A percentile compares a stretch with the other conserved stretches of the same genome.
Evolutionary conservation across 2,329 filamentous ascomycete species (phyloP).

Genomic region (Clonostachys chloroleuca): DNA sequence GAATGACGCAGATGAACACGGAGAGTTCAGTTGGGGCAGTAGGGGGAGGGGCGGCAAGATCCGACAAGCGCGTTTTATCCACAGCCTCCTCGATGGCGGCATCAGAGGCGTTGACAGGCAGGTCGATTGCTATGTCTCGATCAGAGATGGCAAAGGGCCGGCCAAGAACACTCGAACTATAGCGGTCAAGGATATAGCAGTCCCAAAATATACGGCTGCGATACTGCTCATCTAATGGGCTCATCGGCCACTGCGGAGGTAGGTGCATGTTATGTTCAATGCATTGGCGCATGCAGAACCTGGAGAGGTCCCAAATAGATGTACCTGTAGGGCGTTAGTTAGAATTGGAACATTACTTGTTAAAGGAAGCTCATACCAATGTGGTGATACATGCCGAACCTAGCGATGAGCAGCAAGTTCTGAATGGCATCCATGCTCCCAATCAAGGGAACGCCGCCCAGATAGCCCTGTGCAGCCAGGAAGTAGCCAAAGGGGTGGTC

Average conservation of each 20-base stretch:
- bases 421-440: conserved; percentile 22
- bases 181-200: conserved; percentile 37
- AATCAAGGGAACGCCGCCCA: conserved; percentile 19
- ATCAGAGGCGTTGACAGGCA: conserved; percentile 27
- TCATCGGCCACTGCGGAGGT: conserved; percentile 1
- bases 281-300: conserved; percentile 32
- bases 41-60: background rate
- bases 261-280: conserved; percentile 28
- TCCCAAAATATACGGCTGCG: conserved; percentile 36
- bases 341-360: too few relatives aligned
- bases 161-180: conserved; percentile 32
- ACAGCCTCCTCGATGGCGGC: conserved; percentile 15
- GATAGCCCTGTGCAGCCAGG: conserved; percentile 23
- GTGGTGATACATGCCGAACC: conserved; percentile 33
- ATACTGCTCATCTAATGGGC: conserved; percentile 24
- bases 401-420: conserved; percentile 29
- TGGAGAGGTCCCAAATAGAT: conserved; percentile 32
- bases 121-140: conserved; percentile 24
- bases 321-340: conserved; percentile 9
- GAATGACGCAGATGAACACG: conserved; percentile 29
- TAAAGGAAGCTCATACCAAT: conserved; percentile 15
- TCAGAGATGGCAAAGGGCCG: conserved; percentile 35
- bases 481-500: conserved; percentile 34
- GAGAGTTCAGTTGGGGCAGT: conserved; percentile 4
- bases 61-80: background rate